Base-by-base conservation (phyloP, 1,284 basidiomycete genomes). In the Testicularia cyperi region DNA sequence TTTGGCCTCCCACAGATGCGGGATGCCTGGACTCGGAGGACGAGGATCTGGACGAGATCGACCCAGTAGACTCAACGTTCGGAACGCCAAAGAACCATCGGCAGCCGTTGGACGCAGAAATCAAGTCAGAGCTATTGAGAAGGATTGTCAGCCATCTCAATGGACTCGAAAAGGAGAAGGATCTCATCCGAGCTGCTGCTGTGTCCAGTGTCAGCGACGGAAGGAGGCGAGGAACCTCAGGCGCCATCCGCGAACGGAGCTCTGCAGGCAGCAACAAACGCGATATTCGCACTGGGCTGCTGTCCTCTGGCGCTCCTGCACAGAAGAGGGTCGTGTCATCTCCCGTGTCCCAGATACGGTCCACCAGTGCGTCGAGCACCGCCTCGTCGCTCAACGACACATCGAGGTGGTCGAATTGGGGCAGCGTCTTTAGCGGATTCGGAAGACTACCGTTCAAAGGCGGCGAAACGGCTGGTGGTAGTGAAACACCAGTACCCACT, bases 1-100 rank as follows among this genome's bases (percentile, higher is more conserved):
- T 65, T 13, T 65, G 58, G 56, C 62, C 62, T 1, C 43, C 62
- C 2, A 65, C 46, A 7, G 44, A 56, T 23, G 62, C 62, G 4
- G 56, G 56, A 12, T 60, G 56, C 21, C 46, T 61, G 25, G 53
- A 60, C 19, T 38, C 38, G 2, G 52, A 55, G 22, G 44, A 35
- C 13, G 33, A 6, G 5, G 45, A 36, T 4, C 35, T 19, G 1
- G 28, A 33, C 13, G 35, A 31, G 9, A 28, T 30, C 10, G 15
- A 15, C 30, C 9, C 13, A 21, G 33, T n/a, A n/a, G n/a, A n/a
- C 18, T 43, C 7, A 26, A 27, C 15, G 18, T 27, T 13, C 25
- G 27, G 25, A 41, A 40, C 19, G 28, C 34, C 29, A 27, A 28
- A 3, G 16, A 16, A n/a, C 1, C 9, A 29, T 13, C 27, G 12